phyloP scores from a whole-genome alignment of 257 asterid genomes.

The Solanum sparsipilum region DNA sequence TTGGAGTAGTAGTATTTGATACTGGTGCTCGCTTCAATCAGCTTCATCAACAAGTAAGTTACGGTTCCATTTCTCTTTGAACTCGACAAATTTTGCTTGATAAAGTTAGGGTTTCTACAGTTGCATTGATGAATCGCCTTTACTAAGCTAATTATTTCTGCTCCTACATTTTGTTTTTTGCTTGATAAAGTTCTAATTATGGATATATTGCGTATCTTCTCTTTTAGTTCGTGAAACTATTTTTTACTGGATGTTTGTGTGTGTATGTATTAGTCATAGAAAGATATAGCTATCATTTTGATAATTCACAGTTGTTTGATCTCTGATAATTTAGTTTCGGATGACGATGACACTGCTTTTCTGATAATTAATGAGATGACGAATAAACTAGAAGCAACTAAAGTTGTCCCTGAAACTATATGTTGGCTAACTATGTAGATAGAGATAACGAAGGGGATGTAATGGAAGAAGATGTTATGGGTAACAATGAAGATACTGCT shows the following conservation, averaged over 20 bases:
- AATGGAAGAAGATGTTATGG: slow-evolving; percentile 15
- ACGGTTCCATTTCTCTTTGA: neutral
- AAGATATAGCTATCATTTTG: neutral
- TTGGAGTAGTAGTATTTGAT: neutral
- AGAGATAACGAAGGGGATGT: slow-evolving; percentile 9
- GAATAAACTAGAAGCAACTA: neutral
- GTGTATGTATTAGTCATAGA: neutral
- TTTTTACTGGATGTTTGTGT: neutral
- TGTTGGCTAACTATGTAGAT: slow-evolving; percentile 5
- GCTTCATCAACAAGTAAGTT: neutral
- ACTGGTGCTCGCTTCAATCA: neutral
- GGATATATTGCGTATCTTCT: neutral
- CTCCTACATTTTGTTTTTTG: neutral
- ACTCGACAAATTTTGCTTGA: neutral
- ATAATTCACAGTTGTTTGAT: neutral
- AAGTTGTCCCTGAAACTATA: neutral
- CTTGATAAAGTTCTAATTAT: neutral
- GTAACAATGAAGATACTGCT: slow-evolving; percentile 2
- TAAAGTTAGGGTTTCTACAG: neutral
- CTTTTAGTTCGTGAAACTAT: neutral
- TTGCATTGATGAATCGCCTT: neutral
- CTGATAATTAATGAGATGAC: neutral
- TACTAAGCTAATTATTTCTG: neutral
- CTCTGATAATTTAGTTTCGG: neutral
- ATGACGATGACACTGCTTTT: neutral